Percentiles rank a stretch among this genome's conserved stretches.
phyloP scores from a whole-genome alignment of 1,284 basidiomycete genomes.

The Ustilago shanxiensis region DNA sequence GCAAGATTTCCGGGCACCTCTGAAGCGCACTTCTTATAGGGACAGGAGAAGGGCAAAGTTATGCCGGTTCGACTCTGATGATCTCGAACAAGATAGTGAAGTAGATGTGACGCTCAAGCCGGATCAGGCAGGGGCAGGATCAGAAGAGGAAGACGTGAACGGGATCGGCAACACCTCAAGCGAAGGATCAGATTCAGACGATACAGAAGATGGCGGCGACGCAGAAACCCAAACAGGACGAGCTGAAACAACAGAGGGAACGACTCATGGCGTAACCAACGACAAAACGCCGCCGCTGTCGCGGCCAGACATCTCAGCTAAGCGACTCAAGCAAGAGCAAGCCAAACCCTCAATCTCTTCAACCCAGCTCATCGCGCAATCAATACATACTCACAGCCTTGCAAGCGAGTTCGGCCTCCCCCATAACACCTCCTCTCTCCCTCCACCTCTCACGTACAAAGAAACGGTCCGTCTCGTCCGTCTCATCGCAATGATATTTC shows the following conservation, averaged over 20 bases:
- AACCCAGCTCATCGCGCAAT: conserved; percentile 16
- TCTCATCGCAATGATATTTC: conserved; percentile 43
- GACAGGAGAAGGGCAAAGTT: conserved; percentile 19
- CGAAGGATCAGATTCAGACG: conserved; percentile 14
- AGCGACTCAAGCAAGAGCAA: not conserved
- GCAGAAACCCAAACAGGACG: not conserved
- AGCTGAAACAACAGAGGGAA: no score
- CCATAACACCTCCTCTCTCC: not conserved
- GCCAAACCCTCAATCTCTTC: conserved; percentile 5
- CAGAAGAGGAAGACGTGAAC: conserved; percentile 21
- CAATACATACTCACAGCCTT: conserved; percentile 18
- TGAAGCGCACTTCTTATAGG: not conserved
- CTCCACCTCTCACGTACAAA: conserved; percentile 36
- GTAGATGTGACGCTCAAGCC: not conserved
- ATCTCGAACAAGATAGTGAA: not conserved
- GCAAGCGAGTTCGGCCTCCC: not conserved
- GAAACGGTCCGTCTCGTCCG: conserved; percentile 44
- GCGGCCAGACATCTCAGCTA: not conserved
- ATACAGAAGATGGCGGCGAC: not conserved
- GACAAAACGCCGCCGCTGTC: not conserved
- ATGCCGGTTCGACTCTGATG: conserved; percentile 26
- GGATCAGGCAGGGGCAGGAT: conserved; percentile 1
- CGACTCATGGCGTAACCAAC: not conserved
- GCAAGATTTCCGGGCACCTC: conserved; percentile 21
- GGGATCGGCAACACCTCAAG: conserved; percentile 14